A percentile compares a stretch with the other conserved stretches of the same genome.
Conservation (phyloP, 441 rosid species). For the Hura crepitans region DNA sequence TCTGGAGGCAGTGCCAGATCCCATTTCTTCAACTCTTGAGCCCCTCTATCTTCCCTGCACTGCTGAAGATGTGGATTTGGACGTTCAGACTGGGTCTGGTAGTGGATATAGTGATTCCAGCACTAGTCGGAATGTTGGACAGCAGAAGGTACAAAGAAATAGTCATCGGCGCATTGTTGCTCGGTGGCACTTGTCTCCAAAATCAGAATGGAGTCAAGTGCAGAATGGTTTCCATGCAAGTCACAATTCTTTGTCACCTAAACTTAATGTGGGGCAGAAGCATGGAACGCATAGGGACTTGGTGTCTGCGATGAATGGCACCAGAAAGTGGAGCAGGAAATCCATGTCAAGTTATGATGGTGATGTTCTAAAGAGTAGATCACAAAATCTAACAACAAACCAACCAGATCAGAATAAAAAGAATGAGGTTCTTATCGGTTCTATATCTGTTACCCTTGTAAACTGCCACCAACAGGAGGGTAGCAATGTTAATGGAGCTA, state of each 20-base stretch:
- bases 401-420: slow-evolving; percentile 45
- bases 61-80: slow-evolving; percentile 41
- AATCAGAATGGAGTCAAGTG: slow-evolving; percentile 38
- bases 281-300: slow-evolving; percentile 48
- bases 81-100: slow-evolving; percentile 36
- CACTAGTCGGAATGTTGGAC: slow-evolving; percentile 36
- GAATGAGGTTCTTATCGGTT: slow-evolving; percentile 70
- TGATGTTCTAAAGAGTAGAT: slow-evolving; percentile 31
- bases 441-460: slow-evolving; percentile 64
- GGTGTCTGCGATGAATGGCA: slow-evolving; percentile 38
- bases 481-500: slow-evolving; percentile 35
- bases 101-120: slow-evolving; percentile 34
- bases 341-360: slow-evolving; percentile 41
- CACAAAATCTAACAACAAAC: slow-evolving; percentile 42
- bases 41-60: slow-evolving; percentile 32
- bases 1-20: slow-evolving; percentile 35
- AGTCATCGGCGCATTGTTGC: slow-evolving; percentile 31
- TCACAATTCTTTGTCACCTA: slow-evolving; percentile 39
- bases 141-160: slow-evolving; percentile 32
- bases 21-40: slow-evolving; percentile 35
- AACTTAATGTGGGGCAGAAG: slow-evolving; percentile 44
- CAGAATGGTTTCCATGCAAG: slow-evolving; percentile 43
- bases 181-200: slow-evolving; percentile 39
- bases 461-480: slow-evolving; percentile 36
- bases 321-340: slow-evolving; percentile 77